phyloP scores from a whole-genome alignment of 345 rosid species.

The Sonneratia caseolaris region DNA sequence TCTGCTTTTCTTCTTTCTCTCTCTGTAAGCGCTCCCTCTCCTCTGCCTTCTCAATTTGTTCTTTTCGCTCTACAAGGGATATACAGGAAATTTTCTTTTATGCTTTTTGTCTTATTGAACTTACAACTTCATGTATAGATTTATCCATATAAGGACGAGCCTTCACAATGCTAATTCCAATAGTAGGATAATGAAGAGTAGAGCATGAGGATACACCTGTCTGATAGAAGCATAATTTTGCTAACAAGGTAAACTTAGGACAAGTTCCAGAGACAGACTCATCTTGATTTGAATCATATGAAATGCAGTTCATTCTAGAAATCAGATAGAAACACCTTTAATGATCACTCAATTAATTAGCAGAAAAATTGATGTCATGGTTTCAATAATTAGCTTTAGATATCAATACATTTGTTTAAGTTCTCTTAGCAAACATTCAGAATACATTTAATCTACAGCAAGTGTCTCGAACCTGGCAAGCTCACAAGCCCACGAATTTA shows the following conservation, averaged over 20 bases:
- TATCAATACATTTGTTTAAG: neutral
- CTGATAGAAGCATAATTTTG: neutral
- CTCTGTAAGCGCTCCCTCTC: slow-evolving; percentile 63
- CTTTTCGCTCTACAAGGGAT: slow-evolving; percentile 57
- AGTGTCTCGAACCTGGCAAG: neutral
- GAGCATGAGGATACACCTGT: neutral
- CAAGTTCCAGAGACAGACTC: neutral
- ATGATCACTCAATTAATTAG: neutral
- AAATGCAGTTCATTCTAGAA: neutral
- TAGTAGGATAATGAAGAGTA: neutral
- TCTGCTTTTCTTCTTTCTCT: slow-evolving; percentile 72
- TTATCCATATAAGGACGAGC: neutral
- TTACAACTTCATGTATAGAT: neutral
- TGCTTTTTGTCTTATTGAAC: neutral
- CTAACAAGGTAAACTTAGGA: neutral
- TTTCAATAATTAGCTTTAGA: neutral
- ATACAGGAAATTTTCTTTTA: neutral
- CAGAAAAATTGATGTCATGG: neutral
- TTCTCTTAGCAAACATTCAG: neutral
- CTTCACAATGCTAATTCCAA: neutral
- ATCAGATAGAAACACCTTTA: neutral
- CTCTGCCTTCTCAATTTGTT: slow-evolving; percentile 80
- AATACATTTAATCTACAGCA: neutral
- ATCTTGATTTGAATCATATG: neutral
- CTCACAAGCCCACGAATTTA: neutral